phyloP scores from a whole-genome alignment of 2,329 filamentous ascomycete genomes.

The Alternaria conjuncta region DNA sequence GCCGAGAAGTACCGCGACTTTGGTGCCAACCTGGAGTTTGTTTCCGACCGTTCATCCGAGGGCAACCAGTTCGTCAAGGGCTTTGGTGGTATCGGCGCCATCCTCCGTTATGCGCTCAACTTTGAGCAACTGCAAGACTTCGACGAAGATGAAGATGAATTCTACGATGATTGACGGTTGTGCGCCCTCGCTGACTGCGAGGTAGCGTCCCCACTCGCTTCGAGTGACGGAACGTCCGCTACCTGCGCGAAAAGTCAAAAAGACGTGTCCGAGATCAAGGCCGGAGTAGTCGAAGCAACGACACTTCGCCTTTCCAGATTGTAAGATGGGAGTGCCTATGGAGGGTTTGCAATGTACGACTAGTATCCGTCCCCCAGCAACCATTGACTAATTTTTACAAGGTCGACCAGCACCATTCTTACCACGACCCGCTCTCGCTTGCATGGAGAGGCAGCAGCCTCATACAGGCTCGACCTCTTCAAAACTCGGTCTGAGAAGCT shows the following conservation, averaged over 20 bases:
- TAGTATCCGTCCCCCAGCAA: neutral
- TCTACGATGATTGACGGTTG: constrained; percentile 93
- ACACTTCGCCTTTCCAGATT: constrained; percentile 50
- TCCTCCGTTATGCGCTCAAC: constrained; percentile 99
- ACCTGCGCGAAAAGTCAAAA: constrained; percentile 45
- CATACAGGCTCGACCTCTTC: constrained; percentile 19
- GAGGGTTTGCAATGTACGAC: constrained; percentile 45
- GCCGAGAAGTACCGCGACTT: constrained; percentile 99
- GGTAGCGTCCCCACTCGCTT: constrained; percentile 73
- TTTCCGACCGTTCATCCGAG: constrained; percentile 95
- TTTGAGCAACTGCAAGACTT: constrained; percentile 97
- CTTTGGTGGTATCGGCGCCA: constrained; percentile 96
- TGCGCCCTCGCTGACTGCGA: constrained; percentile 86
- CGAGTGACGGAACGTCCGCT: constrained; percentile 63
- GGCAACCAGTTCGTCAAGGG: constrained; percentile 99
- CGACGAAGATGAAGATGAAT: constrained; percentile 79
- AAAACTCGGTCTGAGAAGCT: constrained; percentile 23
- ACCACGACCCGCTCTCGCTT: constrained; percentile 46
- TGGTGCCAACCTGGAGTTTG: constrained; percentile 93
- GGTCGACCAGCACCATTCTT: constrained; percentile 48
- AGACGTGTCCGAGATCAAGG: constrained; percentile 41
- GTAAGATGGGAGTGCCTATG: constrained; percentile 47
- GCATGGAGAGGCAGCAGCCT: constrained; percentile 42
- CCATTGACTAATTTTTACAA: constrained; percentile 17
- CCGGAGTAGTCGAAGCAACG: constrained; percentile 38